Conservation (phyloP, 2,329 filamentous ascomycete genomes). For the Tolypocladium ovalisporum region DNA sequence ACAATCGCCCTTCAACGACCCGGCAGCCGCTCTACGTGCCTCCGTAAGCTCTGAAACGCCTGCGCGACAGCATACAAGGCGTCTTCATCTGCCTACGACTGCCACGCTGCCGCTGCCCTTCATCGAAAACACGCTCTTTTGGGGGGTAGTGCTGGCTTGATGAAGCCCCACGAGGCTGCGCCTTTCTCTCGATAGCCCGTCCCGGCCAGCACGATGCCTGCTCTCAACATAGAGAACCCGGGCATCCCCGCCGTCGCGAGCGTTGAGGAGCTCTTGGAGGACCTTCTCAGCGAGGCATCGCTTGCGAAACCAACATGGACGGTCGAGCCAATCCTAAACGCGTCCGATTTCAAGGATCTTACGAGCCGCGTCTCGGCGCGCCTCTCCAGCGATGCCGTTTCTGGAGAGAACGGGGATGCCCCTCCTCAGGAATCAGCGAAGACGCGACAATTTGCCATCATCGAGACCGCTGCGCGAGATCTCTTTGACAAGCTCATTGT, state of each 20-base stretch:
- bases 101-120: not conserved
- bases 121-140: not conserved
- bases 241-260: slow-evolving; percentile 41
- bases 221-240: slow-evolving; percentile 30
- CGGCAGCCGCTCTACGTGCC: not conserved
- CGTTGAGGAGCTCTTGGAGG: slow-evolving; percentile 42
- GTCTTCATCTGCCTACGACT: not conserved
- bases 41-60: not conserved
- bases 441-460: slow-evolving; percentile 51
- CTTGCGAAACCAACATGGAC: slow-evolving; percentile 44
- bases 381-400: slow-evolving; percentile 14
- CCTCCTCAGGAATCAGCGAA: slow-evolving; percentile 27
- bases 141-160: not conserved
- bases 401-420: slow-evolving; percentile 18
- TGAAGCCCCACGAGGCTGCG: not conserved
- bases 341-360: slow-evolving; percentile 50
- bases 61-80: not conserved
- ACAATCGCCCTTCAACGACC: not conserved
- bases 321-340: slow-evolving; percentile 66
- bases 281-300: slow-evolving; percentile 48
- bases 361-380: slow-evolving; percentile 30
- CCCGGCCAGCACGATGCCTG: slow-evolving; percentile 33
- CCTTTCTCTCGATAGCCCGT: not conserved
- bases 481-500: slow-evolving; percentile 74
- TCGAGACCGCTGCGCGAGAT: slow-evolving; percentile 75